Conservation (phyloP, 2,329 filamentous ascomycete species). For the Monosporascus ibericus region DNA sequence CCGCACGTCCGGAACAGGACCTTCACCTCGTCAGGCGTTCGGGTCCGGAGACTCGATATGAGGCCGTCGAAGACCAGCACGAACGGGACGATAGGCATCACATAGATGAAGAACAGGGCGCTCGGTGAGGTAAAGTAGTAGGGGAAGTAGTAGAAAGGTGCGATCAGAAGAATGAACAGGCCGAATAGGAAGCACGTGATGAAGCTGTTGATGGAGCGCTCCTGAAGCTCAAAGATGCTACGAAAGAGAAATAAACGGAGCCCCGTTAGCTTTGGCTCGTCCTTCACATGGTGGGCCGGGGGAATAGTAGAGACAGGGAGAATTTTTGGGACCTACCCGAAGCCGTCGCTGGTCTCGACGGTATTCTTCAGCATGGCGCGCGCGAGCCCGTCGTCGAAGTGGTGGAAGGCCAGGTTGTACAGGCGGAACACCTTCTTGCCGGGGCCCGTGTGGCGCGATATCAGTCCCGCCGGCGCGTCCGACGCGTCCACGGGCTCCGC, state of each 20-base stretch:
- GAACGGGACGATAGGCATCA: slow-evolving; percentile 60
- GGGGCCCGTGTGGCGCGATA: slow-evolving; percentile 25
- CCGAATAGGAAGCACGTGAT: slow-evolving; percentile 48
- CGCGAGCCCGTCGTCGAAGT: slow-evolving; percentile 63
- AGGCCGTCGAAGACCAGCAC: slow-evolving; percentile 64
- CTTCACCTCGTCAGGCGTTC: slow-evolving; percentile 60
- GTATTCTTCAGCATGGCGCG: slow-evolving; percentile 57
- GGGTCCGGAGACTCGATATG: slow-evolving; percentile 60
- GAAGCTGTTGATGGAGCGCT: slow-evolving; percentile 50
- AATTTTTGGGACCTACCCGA: slow-evolving; percentile 37
- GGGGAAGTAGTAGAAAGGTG: slow-evolving; percentile 47
- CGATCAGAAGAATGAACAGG: slow-evolving; percentile 42
- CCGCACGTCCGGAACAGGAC: slow-evolving; percentile 49
- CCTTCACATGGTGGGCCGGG: neutral
- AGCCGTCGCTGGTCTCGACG: slow-evolving; percentile 57
- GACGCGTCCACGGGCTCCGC: slow-evolving; percentile 58
- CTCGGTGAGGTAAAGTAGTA: slow-evolving; percentile 45
- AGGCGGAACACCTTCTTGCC: slow-evolving; percentile 56
- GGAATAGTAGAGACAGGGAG: neutral
- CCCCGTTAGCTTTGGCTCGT: neutral
- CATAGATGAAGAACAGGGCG: slow-evolving; percentile 60
- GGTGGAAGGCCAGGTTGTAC: slow-evolving; percentile 72
- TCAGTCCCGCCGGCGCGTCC: slow-evolving; percentile 46
- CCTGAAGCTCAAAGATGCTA: slow-evolving; percentile 68
- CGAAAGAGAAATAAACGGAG: neutral